Evolutionary conservation across 768 basidiomycete genomes (phyloP), one percentile per base, ranked within the genome.

Genomic region (Leccinum arenicola): DNA sequence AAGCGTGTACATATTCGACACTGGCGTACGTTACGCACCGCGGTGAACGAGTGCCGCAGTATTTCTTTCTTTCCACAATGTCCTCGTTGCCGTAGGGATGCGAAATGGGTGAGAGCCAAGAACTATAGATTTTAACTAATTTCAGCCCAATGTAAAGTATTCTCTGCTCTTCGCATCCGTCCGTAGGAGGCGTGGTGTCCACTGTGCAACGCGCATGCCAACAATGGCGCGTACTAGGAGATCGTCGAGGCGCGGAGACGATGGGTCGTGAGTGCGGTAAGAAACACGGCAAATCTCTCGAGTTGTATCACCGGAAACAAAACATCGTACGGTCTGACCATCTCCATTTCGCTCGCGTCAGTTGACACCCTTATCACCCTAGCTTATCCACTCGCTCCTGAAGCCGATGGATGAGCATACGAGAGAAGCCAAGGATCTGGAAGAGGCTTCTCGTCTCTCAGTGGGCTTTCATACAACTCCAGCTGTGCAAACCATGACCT

Each of bases 321-420:
- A 29, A 29, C 29, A 29, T 8, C 29, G 29, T 29, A 29, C 29
- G 29, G 29, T 29, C 29, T 29, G 8, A 29, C 29, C 29, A 29
- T 29, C 29, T 29, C 29, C 29, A 29, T 29, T 29, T 29, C 29
- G 29, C 29, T 29, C 29, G 29, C 29, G 29, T 29, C 29, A 29
- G 29, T 29, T 29, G 29, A 29, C 29, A 29, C 29, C 29, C 29
- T 29, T 29, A 29, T 29, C 29, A 9, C 29, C 17, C 48, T 66
- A 96, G 90, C 87, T 95, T 59, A 96, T 98, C 63, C 70, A 76
- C n/a, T 82, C 84, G n/a, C 74, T 98, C 61, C 81, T 98, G 33
- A 97, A 95, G 73, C 84, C 93, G 27, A 27, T 27, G 27, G 1
- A 89, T 98, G 86, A 88, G 27, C 91, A 95, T 67, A 93, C 93